Evolutionary conservation across 1,284 basidiomycete species (phyloP).

Genomic region (Ceratobasidium theobromae): DNA sequence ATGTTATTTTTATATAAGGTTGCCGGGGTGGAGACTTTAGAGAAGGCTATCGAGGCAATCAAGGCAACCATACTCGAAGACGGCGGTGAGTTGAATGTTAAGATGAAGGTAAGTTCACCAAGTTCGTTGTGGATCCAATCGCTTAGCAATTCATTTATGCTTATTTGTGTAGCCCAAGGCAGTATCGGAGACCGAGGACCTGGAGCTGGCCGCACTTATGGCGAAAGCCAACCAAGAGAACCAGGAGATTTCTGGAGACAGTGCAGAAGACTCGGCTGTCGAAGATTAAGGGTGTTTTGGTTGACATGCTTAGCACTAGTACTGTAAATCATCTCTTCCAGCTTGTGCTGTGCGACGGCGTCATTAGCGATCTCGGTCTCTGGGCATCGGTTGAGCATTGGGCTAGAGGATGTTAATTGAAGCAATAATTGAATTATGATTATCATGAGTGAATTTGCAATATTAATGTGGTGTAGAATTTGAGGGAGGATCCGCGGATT

Average conservation of each 20-base stretch:
- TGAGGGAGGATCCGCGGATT: conserved; percentile 17
- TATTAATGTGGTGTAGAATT: background rate
- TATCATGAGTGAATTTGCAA: too few relatives aligned
- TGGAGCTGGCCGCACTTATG: conserved; percentile 93
- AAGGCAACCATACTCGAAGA: conserved; percentile 79
- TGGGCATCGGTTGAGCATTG: background rate
- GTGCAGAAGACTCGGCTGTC: conserved; percentile 57
- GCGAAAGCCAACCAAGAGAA: conserved; percentile 89
- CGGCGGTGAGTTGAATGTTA: conserved; percentile 86
- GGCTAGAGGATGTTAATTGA: background rate
- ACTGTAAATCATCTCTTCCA: background rate
- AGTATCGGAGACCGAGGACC: conserved; percentile 94
- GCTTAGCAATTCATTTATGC: background rate
- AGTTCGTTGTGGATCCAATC: background rate
- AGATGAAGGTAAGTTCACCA: conserved; percentile 81
- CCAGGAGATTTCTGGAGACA: conserved; percentile 91
- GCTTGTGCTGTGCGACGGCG: background rate
- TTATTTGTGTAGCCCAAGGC: conserved; percentile 79
- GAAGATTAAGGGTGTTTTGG: background rate
- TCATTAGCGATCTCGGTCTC: background rate
- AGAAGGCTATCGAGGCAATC: conserved; percentile 91
- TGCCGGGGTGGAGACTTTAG: conserved; percentile 86
- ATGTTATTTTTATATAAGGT: conserved; percentile 21
- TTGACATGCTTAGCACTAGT: background rate
- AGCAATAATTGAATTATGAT: background rate